phyloP scores from a whole-genome alignment of 2,329 filamentous ascomycete genomes.

The Paecilomyces dactylethromorphus region DNA sequence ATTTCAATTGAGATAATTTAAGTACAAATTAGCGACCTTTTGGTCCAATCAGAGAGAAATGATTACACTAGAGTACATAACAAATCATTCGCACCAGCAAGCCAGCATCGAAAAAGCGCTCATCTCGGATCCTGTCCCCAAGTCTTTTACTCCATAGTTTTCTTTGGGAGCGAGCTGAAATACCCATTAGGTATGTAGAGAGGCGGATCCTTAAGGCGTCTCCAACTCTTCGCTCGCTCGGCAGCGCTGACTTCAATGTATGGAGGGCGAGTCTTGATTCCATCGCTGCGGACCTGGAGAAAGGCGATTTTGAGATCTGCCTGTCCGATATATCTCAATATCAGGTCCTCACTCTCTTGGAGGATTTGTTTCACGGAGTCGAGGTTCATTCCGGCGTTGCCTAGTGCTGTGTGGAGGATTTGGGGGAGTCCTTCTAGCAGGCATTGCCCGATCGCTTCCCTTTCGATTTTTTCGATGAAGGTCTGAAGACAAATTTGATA shows the following conservation, averaged over 20 bases:
- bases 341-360: neutral
- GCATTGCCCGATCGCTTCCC: neutral
- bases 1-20: neutral
- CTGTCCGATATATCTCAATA: neutral
- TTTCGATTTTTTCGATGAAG: neutral
- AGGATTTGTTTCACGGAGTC: neutral
- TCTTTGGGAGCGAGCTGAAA: neutral
- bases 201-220: neutral
- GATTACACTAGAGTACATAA: neutral
- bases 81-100: neutral
- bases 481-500: neutral
- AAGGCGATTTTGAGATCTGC: neutral
- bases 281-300: neutral
- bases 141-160: neutral
- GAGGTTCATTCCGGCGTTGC: neutral
- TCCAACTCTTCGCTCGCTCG: neutral
- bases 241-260: neutral
- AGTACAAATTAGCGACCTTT: neutral
- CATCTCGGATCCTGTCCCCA: neutral
- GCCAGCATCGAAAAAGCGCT: neutral
- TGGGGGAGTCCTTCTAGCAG: neutral
- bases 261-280: neutral
- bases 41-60: neutral
- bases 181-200: neutral
- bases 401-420: neutral